A percentile compares a stretch with the other conserved stretches of the same genome.
phyloP scores from a whole-genome alignment of 78 protist species.

The Bodo saltans region DNA sequence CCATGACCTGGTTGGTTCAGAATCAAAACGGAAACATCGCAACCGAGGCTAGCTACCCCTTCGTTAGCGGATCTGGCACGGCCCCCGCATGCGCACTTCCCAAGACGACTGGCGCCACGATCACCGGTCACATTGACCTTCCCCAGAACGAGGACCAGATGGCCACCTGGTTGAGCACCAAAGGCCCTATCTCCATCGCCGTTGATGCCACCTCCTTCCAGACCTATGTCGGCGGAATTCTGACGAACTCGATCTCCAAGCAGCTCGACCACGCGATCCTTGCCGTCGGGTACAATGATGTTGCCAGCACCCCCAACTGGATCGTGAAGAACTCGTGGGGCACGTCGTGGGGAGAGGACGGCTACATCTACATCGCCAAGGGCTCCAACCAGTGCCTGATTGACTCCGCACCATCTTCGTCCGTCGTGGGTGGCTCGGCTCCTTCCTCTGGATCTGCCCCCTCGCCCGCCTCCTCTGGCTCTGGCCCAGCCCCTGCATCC shows the following conservation, averaged over 20 bases:
- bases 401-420: slow-evolving; percentile 8
- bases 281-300: slow-evolving; percentile 10
- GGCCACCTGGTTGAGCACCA: background rate
- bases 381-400: slow-evolving; percentile 59
- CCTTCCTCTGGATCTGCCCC: too few species aligned
- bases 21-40: slow-evolving; percentile 50
- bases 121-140: slow-evolving; percentile 27
- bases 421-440: background rate
- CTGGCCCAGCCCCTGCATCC: too few species aligned
- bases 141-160: slow-evolving; percentile 4
- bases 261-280: slow-evolving; percentile 29
- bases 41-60: slow-evolving; percentile 78
- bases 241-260: background rate
- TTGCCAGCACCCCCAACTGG: slow-evolving; percentile 28
- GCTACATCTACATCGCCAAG: slow-evolving; percentile 40
- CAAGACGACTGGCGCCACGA: slow-evolving; percentile 35
- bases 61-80: slow-evolving; percentile 55
- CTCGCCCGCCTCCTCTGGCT: too few species aligned
- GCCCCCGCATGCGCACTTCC: slow-evolving; percentile 26
- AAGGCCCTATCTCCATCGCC: slow-evolving; percentile 40
- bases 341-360: slow-evolving; percentile 49
- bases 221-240: slow-evolving; percentile 29
- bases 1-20: slow-evolving; percentile 67
- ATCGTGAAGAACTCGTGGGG: slow-evolving; percentile 41
- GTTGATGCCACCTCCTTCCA: slow-evolving; percentile 34